Conservation (phyloP, 257 asterid genomes). For the Solanum sejunctum region DNA sequence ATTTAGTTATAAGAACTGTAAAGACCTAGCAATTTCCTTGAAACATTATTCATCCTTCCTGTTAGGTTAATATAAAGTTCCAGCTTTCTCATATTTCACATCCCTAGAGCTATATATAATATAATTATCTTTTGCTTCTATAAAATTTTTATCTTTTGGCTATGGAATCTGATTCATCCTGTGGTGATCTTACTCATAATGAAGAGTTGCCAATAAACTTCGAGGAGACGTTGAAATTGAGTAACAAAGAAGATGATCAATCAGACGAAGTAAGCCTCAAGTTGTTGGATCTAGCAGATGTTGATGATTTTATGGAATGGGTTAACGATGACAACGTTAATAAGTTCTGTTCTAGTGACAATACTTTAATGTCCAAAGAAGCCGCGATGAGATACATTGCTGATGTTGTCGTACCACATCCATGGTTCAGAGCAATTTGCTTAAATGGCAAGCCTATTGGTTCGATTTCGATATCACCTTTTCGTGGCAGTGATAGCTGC, state of each 20-base stretch:
- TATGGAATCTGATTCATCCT: not conserved
- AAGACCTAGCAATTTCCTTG: not conserved
- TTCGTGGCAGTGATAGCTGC: conserved; percentile 16
- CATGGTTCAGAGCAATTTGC: conserved; percentile 53
- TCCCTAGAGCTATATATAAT: not conserved
- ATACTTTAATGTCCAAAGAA: conserved; percentile 27
- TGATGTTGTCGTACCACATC: conserved; percentile 16
- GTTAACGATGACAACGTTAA: conserved; percentile 46
- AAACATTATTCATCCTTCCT: not conserved
- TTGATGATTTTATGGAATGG: conserved; percentile 47
- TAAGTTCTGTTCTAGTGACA: conserved; percentile 40
- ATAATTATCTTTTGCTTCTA: too few relatives aligned
- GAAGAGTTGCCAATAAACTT: not conserved
- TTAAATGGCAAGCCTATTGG: conserved; percentile 37
- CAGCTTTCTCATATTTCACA: not conserved
- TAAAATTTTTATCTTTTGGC: not conserved
- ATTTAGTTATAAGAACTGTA: not conserved
- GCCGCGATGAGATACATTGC: conserved; percentile 22
- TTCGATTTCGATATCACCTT: conserved; percentile 26
- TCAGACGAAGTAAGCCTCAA: conserved; percentile 39
- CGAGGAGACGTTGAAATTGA: not conserved
- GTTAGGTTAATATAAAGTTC: not conserved
- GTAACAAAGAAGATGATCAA: not conserved
- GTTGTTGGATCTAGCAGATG: conserved; percentile 31
- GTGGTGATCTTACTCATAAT: not conserved